Conservation (phyloP, 2,329 filamentous ascomycete species). For the Xylaria sp. region DNA sequence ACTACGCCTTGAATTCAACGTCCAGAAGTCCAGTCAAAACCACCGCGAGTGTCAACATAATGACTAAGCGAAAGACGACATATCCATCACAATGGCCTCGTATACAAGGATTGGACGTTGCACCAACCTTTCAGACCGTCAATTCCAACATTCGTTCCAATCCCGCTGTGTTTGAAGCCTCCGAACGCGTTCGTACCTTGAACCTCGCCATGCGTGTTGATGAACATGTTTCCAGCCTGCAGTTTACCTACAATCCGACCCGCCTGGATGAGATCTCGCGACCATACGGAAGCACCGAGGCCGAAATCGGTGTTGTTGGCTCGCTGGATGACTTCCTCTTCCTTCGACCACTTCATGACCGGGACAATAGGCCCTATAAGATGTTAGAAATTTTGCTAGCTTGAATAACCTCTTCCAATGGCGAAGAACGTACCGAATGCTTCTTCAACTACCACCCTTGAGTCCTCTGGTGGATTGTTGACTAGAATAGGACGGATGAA, state of each 20-base stretch:
- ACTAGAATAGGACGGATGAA: constrained; percentile 42
- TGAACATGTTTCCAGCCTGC: constrained; percentile 64
- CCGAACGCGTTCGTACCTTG: constrained; percentile 57
- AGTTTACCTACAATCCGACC: constrained; percentile 58
- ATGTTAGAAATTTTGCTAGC: not conserved
- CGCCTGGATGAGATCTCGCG: constrained; percentile 59
- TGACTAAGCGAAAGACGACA: not conserved
- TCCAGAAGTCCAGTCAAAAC: not conserved
- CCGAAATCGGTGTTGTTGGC: constrained; percentile 62
- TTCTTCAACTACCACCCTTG: constrained; percentile 43
- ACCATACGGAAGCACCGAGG: constrained; percentile 65
- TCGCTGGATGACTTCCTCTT: constrained; percentile 57
- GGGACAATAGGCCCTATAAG: constrained; percentile 55
- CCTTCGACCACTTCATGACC: constrained; percentile 55
- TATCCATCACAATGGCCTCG: constrained; percentile 6
- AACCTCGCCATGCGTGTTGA: constrained; percentile 60
- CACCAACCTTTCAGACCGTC: constrained; percentile 52
- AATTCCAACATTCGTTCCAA: constrained; percentile 60
- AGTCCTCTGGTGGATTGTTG: constrained; percentile 43
- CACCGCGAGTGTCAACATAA: not conserved
- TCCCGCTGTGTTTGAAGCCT: constrained; percentile 63
- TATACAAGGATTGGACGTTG: constrained; percentile 44
- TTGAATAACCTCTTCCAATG: not conserved
- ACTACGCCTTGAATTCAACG: not conserved
- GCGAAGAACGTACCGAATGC: constrained; percentile 40